Conservation (phyloP, 116 monocot genomes). For the Posidonia oceanica region DNA sequence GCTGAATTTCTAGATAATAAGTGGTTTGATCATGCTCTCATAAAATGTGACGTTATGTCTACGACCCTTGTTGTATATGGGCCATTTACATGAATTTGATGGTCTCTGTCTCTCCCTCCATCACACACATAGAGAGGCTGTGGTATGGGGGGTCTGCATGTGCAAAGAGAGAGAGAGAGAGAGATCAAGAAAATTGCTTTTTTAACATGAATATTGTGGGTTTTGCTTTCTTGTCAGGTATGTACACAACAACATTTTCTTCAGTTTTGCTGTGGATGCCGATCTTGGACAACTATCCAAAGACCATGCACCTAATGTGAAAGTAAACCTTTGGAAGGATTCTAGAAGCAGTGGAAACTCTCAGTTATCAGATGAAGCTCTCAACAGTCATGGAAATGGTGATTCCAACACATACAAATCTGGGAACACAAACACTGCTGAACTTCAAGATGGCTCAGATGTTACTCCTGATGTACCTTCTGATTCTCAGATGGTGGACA, state of each 20-base stretch:
- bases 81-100: no score
- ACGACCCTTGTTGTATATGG: no score
- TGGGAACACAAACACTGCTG: slow-evolving; percentile 4
- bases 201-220: background rate
- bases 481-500: slow-evolving; percentile 52
- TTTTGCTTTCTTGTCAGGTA: slow-evolving; percentile 47
- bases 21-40: no score
- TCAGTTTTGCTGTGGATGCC: slow-evolving; percentile 97
- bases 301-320: slow-evolving; percentile 12
- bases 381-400: slow-evolving; percentile 11
- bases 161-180: no score
- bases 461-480: slow-evolving; percentile 19
- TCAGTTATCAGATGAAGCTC: slow-evolving; percentile 10
- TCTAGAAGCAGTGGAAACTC: background rate
- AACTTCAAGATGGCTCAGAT: slow-evolving; percentile 19
- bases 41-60: no score
- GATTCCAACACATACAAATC: slow-evolving; percentile 5
- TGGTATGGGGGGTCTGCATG: no score
- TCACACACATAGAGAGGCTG: no score
- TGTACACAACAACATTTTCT: slow-evolving; percentile 97
- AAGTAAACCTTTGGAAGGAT: slow-evolving; percentile 5
- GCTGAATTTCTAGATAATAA: no score
- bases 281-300: slow-evolving; percentile 70
- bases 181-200: background rate
- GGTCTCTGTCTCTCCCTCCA: no score